Conservation (phyloP, 2,329 filamentous ascomycete species). For the Colletotrichum aenigma region DNA sequence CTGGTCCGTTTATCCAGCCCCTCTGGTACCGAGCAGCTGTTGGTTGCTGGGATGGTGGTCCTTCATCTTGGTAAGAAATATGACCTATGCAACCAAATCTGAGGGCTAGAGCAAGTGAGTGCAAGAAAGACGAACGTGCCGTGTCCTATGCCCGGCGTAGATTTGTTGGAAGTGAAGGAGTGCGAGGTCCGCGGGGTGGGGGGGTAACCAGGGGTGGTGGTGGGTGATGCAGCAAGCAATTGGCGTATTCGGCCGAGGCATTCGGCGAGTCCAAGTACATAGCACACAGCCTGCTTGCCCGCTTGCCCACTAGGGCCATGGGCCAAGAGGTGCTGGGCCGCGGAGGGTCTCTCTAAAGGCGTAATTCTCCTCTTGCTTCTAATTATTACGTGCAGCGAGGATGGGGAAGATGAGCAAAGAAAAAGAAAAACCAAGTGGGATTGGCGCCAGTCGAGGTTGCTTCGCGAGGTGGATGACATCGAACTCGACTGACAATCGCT, state of each 20-base stretch:
- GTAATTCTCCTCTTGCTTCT: not conserved
- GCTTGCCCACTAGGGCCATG: not conserved
- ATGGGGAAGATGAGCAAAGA: not conserved
- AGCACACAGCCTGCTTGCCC: not conserved
- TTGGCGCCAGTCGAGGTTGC: not conserved
- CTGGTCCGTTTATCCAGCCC: not conserved
- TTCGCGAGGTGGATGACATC: constrained; percentile 6
- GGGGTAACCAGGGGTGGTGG: not conserved
- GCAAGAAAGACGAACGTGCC: not conserved
- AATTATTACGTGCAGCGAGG: constrained; percentile 9
- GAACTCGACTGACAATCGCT: constrained; percentile 8
- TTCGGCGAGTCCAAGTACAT: not conserved
- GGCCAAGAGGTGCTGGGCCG: not conserved
- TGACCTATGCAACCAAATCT: not conserved
- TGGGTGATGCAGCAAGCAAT: not conserved
- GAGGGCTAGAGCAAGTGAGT: not conserved
- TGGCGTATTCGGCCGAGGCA: constrained; percentile 1
- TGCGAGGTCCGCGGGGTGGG: not conserved
- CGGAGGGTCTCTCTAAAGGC: not conserved
- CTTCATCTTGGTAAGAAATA: not conserved
- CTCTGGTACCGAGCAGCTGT: not conserved
- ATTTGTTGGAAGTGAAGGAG: not conserved
- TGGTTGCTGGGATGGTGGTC: not conserved
- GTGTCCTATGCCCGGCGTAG: not conserved
- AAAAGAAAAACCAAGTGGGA: constrained; percentile 3